Conservation (phyloP, 108 stramenopile genomes). For the Craspedostauros australis region DNA sequence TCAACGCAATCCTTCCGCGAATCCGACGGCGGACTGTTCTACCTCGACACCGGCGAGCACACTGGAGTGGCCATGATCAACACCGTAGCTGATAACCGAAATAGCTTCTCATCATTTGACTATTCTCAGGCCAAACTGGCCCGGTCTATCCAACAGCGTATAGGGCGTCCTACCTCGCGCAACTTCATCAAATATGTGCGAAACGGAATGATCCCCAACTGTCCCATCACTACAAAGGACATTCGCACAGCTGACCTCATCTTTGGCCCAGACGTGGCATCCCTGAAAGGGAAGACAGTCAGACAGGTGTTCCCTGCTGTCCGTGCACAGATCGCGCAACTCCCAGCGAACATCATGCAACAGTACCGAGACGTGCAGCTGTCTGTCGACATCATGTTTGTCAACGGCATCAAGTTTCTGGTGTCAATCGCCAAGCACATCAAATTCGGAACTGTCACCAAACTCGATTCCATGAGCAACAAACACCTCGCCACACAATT, state of each 20-base stretch:
- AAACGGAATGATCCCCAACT: conserved; percentile 24
- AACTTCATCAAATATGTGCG: conserved; percentile 9
- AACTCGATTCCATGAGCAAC: background rate
- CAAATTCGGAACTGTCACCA: conserved; percentile 18
- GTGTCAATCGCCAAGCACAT: conserved; percentile 21
- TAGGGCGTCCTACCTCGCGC: background rate
- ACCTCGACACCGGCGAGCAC: background rate
- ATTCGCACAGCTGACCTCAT: conserved; percentile 21
- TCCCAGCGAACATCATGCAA: conserved; percentile 14
- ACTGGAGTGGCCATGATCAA: background rate
- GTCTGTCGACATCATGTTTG: conserved; percentile 30
- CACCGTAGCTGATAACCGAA: conserved; percentile 3
- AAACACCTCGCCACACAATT: background rate
- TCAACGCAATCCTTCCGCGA: conserved; percentile 1
- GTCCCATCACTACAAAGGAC: conserved; percentile 27
- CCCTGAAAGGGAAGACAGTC: conserved; percentile 36
- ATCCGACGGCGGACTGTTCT: background rate
- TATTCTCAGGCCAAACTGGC: conserved; percentile 5
- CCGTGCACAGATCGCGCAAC: background rate
- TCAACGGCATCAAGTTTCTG: conserved; percentile 28
- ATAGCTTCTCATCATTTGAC: background rate
- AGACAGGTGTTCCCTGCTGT: conserved; percentile 7
- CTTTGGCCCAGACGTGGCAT: conserved; percentile 19
- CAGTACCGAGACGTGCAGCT: conserved; percentile 20
- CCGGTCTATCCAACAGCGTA: background rate